phyloP scores from a whole-genome alignment of 768 basidiomycete species.

The Erythrobasidium yunnanense region DNA sequence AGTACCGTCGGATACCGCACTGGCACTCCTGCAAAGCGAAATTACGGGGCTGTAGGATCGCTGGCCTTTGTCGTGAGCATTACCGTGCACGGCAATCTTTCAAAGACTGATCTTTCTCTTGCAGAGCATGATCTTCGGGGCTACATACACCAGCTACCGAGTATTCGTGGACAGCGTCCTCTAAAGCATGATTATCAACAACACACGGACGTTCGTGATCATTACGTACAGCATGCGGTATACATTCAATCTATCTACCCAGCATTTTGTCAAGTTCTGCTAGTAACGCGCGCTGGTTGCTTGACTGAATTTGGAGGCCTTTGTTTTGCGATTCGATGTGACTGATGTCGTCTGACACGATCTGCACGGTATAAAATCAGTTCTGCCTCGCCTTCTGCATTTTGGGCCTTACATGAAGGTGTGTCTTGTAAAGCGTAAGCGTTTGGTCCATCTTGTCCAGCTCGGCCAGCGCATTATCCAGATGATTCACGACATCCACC shows the following conservation, averaged over 20 bases:
- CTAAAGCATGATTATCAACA: neutral
- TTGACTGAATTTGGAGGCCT: slow-evolving; percentile 91
- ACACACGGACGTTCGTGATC: neutral
- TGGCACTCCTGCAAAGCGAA: neutral
- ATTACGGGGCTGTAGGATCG: neutral
- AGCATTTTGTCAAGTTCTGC: slow-evolving; percentile 76
- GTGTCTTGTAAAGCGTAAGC: slow-evolving; percentile 88
- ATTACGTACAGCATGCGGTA: neutral
- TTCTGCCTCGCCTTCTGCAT: too few relatives aligned
- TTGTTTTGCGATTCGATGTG: slow-evolving; percentile 94
- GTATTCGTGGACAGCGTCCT: too few relatives aligned
- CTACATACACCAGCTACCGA: too few relatives aligned
- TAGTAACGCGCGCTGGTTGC: slow-evolving; percentile 78
- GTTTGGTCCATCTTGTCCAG: slow-evolving; percentile 80
- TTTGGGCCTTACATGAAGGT: slow-evolving; percentile 79
- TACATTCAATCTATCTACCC: slow-evolving; percentile 45
- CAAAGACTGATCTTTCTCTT: too few relatives aligned
- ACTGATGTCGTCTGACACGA: slow-evolving; percentile 84
- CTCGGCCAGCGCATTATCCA: slow-evolving; percentile 80
- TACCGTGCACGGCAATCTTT: too few relatives aligned
- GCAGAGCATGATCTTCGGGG: too few relatives aligned
- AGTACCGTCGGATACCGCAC: neutral
- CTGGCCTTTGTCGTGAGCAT: neutral
- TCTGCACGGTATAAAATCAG: slow-evolving; percentile 59
- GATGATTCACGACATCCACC: slow-evolving; percentile 65